phyloP scores from a whole-genome alignment of 1,284 basidiomycete species.

The Neonothopanus nambi region DNA sequence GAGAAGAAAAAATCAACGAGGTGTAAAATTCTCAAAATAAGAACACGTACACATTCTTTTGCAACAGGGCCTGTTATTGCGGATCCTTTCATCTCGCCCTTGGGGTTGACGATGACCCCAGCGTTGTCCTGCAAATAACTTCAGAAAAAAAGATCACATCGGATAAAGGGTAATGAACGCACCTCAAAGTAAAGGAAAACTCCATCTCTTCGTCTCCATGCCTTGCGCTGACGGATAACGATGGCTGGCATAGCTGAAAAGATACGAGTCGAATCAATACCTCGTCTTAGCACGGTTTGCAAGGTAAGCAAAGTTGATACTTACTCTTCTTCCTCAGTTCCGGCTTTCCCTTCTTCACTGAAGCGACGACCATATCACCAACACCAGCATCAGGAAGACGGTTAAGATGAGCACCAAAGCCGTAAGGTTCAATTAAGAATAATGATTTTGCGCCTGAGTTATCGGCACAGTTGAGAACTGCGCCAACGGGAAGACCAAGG shows the following conservation, averaged over 20 bases:
- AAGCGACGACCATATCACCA: conserved; percentile 98
- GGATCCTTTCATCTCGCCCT: too few relatives aligned
- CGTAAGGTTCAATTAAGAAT: conserved; percentile 88
- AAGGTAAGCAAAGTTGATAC: not conserved
- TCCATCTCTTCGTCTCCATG: too few relatives aligned
- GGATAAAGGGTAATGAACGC: conserved; percentile 20
- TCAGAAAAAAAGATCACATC: not conserved
- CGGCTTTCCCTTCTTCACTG: conserved; percentile 99
- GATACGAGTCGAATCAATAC: conserved; percentile 5
- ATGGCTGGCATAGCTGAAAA: too few relatives aligned
- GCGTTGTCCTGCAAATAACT: conserved; percentile 70
- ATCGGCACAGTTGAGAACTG: conserved; percentile 99
- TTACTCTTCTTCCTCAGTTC: too few relatives aligned
- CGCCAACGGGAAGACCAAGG: conserved; percentile 96
- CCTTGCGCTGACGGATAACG: too few relatives aligned
- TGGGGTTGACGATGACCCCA: too few relatives aligned
- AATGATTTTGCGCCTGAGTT: conserved; percentile 99
- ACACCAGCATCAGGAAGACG: conserved; percentile 97
- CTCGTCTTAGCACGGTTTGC: not conserved
- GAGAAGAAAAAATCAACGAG: conserved; percentile 15
- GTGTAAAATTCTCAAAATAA: not conserved
- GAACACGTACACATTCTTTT: conserved; percentile 85
- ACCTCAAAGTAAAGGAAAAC: conserved; percentile 99
- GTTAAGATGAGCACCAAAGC: conserved; percentile 96
- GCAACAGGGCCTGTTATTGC: conserved; percentile 95